phyloP scores from a whole-genome alignment of 768 basidiomycete species.

The Suillus bovinus region DNA sequence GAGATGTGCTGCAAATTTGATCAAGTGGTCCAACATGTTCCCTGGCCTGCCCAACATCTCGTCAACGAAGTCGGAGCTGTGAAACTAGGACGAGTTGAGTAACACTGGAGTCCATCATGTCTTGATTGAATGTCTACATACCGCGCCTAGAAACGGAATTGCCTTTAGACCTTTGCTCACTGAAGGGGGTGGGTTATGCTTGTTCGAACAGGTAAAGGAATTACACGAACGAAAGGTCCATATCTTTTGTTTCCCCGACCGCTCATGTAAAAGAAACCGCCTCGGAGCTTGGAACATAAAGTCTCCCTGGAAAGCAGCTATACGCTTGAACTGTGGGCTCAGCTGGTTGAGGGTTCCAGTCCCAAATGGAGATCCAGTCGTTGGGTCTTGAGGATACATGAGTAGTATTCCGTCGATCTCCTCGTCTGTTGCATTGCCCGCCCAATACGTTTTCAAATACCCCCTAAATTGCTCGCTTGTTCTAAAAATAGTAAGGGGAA shows the following conservation, averaged over 20 bases:
- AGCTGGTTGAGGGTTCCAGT: constrained; percentile 18
- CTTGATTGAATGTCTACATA: not conserved
- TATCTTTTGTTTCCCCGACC: constrained; percentile 31
- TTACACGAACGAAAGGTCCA: constrained; percentile 36
- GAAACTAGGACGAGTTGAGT: not conserved
- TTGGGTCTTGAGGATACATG: not conserved
- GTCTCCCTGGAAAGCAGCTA: constrained; percentile 40
- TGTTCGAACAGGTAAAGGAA: not conserved
- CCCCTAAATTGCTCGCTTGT: not conserved
- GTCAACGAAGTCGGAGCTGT: not conserved
- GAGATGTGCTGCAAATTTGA: not conserved
- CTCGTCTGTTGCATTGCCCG: not conserved
- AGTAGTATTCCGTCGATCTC: not conserved
- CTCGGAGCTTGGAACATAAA: constrained; percentile 34
- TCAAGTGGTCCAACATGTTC: not conserved
- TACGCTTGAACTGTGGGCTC: constrained; percentile 40
- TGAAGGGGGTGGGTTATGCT: not conserved
- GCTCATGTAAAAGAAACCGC: constrained; percentile 35
- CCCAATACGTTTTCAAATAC: not conserved
- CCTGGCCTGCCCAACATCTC: not conserved
- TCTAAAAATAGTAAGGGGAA: not conserved
- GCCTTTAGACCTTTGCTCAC: not conserved
- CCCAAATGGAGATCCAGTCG: constrained; percentile 23
- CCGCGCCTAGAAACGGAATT: not conserved
- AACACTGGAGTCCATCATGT: too few species aligned